Conservation (phyloP, 2,329 filamentous ascomycete genomes). For the Apiospora sp. region DNA sequence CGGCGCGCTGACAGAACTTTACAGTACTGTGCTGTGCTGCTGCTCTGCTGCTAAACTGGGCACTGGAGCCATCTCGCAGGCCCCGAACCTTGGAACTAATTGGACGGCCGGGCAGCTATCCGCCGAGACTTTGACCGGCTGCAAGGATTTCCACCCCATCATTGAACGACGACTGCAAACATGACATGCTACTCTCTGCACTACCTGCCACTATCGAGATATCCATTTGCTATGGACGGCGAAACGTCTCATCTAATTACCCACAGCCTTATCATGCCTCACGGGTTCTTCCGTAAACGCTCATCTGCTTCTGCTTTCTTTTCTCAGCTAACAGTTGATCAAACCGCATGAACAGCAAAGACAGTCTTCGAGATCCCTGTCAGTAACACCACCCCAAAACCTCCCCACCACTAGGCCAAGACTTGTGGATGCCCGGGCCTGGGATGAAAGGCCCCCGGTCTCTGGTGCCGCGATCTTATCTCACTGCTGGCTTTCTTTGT, state of each 20-base stretch:
- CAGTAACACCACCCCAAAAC: conserved; percentile 19
- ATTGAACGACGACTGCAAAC: conserved; percentile 13
- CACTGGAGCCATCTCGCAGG: background rate
- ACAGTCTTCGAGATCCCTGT: conserved; percentile 8
- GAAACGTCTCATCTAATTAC: conserved; percentile 13
- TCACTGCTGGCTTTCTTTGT: background rate
- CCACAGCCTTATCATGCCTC: conserved; percentile 15
- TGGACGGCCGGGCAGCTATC: conserved; percentile 19
- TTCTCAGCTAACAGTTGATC: conserved; percentile 8
- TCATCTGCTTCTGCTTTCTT: background rate
- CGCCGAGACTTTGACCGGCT: conserved; percentile 20
- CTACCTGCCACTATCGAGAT: conserved; percentile 21
- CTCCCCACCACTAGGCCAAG: conserved; percentile 21
- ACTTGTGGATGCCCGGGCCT: conserved; percentile 25
- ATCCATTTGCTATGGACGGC: background rate
- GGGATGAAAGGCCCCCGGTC: conserved; percentile 18
- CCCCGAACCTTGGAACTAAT: conserved; percentile 15
- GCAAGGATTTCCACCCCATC: conserved; percentile 20
- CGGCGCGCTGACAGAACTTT: background rate
- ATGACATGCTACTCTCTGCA: conserved; percentile 8
- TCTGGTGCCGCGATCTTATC: conserved; percentile 24
- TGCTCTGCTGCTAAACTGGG: background rate
- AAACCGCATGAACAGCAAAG: conserved; percentile 20
- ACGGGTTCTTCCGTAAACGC: background rate
- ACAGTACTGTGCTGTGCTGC: background rate